phyloP scores from a whole-genome alignment of 257 asterid species.

The Nemophila menziesii region DNA sequence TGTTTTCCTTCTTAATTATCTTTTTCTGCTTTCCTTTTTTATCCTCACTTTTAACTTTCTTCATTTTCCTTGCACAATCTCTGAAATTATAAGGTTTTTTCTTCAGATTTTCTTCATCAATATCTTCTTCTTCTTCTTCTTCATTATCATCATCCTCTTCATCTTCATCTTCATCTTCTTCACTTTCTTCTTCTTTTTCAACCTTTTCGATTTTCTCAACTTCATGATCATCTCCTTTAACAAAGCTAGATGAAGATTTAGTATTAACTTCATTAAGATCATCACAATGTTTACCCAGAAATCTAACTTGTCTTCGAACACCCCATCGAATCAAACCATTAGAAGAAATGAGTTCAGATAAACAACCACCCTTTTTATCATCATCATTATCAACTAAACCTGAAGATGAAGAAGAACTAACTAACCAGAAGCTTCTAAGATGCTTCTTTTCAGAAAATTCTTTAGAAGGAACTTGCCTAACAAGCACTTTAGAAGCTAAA shows the following conservation, averaged over 20 bases:
- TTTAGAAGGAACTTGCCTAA: constrained; percentile 34
- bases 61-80: constrained; percentile 27
- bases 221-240: constrained; percentile 24
- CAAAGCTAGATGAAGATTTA: constrained; percentile 40
- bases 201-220: constrained; percentile 6
- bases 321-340: constrained; percentile 85
- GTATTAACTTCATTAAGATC: constrained; percentile 10
- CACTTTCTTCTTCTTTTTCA: constrained; percentile 2
- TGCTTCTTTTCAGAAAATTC: constrained; percentile 42
- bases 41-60: constrained; percentile 33
- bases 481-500: constrained; percentile 51
- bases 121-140: constrained; percentile 11
- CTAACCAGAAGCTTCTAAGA: constrained; percentile 51
- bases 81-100: constrained; percentile 68
- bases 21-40: constrained; percentile 28
- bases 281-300: constrained; percentile 62
- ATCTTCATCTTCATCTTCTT: constrained; percentile 14
- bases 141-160: constrained; percentile 12
- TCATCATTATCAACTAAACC: constrained; percentile 7
- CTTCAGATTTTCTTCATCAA: constrained; percentile 29
- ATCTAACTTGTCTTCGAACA: constrained; percentile 58
- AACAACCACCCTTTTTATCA: constrained; percentile 30
- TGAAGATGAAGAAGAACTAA: constrained; percentile 1
- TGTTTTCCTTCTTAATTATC: constrained; percentile 17
- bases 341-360: constrained; percentile 39